Evolutionary conservation across 1,284 basidiomycete species (phyloP).

Genomic region (Stygiomarasmius scandens): DNA sequence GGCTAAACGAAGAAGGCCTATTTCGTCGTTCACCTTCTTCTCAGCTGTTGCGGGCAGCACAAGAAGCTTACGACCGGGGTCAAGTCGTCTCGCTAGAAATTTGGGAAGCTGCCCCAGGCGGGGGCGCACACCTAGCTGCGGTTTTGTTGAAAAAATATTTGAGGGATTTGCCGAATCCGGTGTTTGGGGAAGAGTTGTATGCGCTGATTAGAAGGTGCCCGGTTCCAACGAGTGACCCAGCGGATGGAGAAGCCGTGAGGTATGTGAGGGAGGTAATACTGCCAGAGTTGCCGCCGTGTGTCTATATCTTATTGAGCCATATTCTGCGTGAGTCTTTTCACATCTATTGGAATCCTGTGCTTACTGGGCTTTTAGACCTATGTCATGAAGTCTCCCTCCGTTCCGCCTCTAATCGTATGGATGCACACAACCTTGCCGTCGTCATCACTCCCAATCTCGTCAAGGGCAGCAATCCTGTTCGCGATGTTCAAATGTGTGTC

Average conservation of each 20-base stretch:
- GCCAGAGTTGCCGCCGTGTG: constrained; percentile 66
- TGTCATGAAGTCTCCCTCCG: constrained; percentile 77
- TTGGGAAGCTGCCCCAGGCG: constrained; percentile 39
- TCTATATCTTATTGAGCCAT: constrained; percentile 73
- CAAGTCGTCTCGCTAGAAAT: constrained; percentile 75
- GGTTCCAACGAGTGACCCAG: constrained; percentile 49
- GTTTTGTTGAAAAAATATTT: constrained; percentile 86
- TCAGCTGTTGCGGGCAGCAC: constrained; percentile 67
- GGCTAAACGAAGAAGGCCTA: constrained; percentile 74
- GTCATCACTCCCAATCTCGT: constrained; percentile 82
- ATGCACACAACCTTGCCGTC: constrained; percentile 79
- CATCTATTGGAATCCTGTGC: background rate
- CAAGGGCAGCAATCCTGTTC: constrained; percentile 63
- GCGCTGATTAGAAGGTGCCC: constrained; percentile 71
- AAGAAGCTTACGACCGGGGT: constrained; percentile 83
- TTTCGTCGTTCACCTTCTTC: constrained; percentile 80
- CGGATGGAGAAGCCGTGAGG: constrained; percentile 56
- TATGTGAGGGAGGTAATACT: constrained; percentile 72
- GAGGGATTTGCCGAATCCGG: constrained; percentile 74
- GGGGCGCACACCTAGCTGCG: constrained; percentile 79
- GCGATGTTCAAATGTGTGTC: constrained; percentile 72
- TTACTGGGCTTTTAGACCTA: constrained; percentile 51
- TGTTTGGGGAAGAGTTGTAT: constrained; percentile 74
- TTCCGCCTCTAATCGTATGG: constrained; percentile 73
- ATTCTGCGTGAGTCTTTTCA: constrained; percentile 62